Evolutionary conservation across 1,139 yeast genomes (phyloP), one percentile per base, ranked within the genome.

Genomic region (Diutina sp.): DNA sequence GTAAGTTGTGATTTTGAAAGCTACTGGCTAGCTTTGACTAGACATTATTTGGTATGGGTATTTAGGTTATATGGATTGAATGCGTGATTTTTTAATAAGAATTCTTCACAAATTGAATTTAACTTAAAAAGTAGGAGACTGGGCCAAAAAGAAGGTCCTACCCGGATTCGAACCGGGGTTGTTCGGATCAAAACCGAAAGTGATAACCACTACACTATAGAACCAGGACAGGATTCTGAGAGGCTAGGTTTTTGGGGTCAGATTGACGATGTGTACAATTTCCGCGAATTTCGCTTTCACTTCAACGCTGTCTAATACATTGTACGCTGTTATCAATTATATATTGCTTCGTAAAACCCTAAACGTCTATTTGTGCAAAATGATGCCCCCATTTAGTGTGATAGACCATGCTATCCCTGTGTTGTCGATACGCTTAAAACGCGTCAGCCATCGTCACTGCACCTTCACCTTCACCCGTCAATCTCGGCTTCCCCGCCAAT

Each of bases 111-210:
- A n/a, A n/a, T n/a, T n/a, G n/a, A n/a, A n/a, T n/a, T n/a, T n/a
- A n/a, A n/a, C n/a, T n/a, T 14, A 8, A 35, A 5, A n/a, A 35
- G 41, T 12, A 35, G 3, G 41, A 35, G 6, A 7, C 2, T 3
- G 41, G 41, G 12, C 35, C 28, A 69, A 74, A 76, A 76, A 65
- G 64, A 59, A 84, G 90, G 90, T 85, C 90, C 83, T 82, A 83
- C 90, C 90, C 90, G 90, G 91, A 84, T 84, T 85, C 91, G 91
- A 86, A 85, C 91, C 86, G 91, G 90, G 90, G 91, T 86, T 83
- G 82, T 78, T 74, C 84, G 90, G 90, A 84, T 73, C 78, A 74
- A 69, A 74, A 73, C 78, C 78, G 69, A 70, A 67, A 64, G 78
- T 74, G 78, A 74, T 74, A 72, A 73, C 78, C 78, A 71, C 78